phyloP scores from a whole-genome alignment of 2,329 filamentous ascomycete genomes.

The Verticillium longisporum region DNA sequence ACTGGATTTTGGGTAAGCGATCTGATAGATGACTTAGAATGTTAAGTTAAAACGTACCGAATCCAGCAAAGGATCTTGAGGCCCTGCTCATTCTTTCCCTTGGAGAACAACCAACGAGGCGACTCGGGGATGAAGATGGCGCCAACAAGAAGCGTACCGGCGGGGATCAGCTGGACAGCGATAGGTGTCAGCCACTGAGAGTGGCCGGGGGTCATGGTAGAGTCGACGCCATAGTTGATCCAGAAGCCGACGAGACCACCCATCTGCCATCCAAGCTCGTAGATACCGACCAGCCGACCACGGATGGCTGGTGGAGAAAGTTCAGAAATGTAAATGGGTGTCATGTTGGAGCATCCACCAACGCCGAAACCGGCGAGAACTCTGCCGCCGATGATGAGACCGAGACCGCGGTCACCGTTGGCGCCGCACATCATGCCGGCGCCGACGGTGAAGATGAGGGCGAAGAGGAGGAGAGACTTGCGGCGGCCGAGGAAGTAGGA shows the following conservation, averaged over 20 bases:
- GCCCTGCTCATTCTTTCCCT: conserved; percentile 52
- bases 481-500: conserved; percentile 63
- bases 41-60: conserved; percentile 4
- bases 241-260: conserved; percentile 55
- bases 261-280: conserved; percentile 59
- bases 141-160: conserved; percentile 53
- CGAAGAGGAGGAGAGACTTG: conserved; percentile 55
- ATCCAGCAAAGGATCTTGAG: conserved; percentile 58
- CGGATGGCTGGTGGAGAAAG: conserved; percentile 55
- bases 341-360: conserved; percentile 56
- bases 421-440: conserved; percentile 67
- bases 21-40: neutral
- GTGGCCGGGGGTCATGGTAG: conserved; percentile 35
- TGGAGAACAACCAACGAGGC: conserved; percentile 62
- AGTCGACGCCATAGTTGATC: conserved; percentile 59
- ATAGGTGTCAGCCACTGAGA: conserved; percentile 61
- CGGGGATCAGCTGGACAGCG: conserved; percentile 61
- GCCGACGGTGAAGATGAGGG: conserved; percentile 60
- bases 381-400: conserved; percentile 53
- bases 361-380: conserved; percentile 59
- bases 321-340: conserved; percentile 56
- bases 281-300: conserved; percentile 59
- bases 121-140: conserved; percentile 57
- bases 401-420: conserved; percentile 54
- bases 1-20: conserved; percentile 20